Evolutionary conservation across 495 filamentous ascomycete species (phyloP), one percentile per base, ranked within the genome.

Genomic region (Neurospora sp.): DNA sequence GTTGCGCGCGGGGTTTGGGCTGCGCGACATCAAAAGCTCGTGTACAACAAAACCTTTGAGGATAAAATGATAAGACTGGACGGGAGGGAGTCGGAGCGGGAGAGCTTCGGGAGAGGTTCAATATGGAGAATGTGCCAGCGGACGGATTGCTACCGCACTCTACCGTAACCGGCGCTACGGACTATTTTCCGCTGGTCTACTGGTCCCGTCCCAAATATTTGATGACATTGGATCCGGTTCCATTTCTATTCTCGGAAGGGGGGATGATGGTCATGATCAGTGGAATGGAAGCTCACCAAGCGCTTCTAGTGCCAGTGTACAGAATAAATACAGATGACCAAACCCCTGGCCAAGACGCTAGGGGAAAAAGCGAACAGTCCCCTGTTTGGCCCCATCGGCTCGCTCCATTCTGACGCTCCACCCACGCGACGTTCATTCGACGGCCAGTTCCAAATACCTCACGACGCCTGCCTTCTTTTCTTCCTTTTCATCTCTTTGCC

Each of bases 381-480:
- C 53, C 53, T 35, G 53, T 16, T 31, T 61, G 53, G 53, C 27
- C 46, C 46, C 46, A 53, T 53, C 20, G 46, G 46, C 44, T 48
- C n/a, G 44, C 44, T 48, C 44, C 44, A 48, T 48, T 22, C 44
- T 48, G 44, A 48, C 11, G 48, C 75, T 74, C 76, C 76, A 77
- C 74, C 71, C 53, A 74, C 75, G 70, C 73, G 74, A 71, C 41
- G 68, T 59, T 59, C 22, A 59, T 59, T 59, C 48, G 48, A 59
- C 48, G 48, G 22, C 71, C 68, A 44, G 31, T 42, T 68, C 66
- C 27, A 37, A 35, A 53, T 69, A 5, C 66, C 68, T 68, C 66
- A 66, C 53, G 74, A 74, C 14, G 46, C 73, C 71, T 73, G 53
- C 71, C 48, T 53, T 69, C 39, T 40, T 72, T 18, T 70, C 40